Percentiles rank a stretch among this genome's conserved stretches.
Conservation (phyloP, 139 green algal species). For the Chlamydomonas urium region DNA sequence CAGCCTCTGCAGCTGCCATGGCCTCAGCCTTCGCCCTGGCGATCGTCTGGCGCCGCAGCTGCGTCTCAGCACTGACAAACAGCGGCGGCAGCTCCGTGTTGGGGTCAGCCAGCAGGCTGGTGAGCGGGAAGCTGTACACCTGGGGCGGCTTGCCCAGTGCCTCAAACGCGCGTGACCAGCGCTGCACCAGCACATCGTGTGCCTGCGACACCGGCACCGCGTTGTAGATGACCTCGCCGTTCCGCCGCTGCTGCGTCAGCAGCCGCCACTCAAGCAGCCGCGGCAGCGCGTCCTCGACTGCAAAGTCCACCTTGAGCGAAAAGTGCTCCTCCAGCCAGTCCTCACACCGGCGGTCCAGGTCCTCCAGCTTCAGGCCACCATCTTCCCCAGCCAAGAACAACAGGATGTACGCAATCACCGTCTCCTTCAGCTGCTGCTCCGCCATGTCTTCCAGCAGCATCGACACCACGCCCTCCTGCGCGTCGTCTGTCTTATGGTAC, state of each 20-base stretch:
- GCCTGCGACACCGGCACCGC: not conserved
- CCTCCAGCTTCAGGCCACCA: constrained; percentile 18
- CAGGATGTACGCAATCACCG: constrained; percentile 51
- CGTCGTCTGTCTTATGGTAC: constrained; percentile 53
- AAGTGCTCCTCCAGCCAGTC: constrained; percentile 36
- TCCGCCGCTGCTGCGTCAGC: constrained; percentile 12
- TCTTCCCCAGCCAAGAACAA: constrained; percentile 22
- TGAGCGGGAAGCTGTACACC: not conserved
- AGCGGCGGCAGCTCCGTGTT: not conserved
- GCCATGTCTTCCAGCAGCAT: constrained; percentile 62
- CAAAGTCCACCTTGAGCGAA: constrained; percentile 38
- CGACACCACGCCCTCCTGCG: constrained; percentile 48
- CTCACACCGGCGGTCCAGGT: constrained; percentile 40
- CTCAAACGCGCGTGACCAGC: not conserved
- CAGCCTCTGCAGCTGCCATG: too few relatives aligned
- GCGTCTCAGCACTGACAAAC: too few relatives aligned
- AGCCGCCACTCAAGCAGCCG: constrained; percentile 38
- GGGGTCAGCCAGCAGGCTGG: constrained; percentile 3
- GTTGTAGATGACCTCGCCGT: too few relatives aligned
- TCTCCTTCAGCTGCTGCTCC: constrained; percentile 52
- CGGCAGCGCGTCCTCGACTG: constrained; percentile 37
- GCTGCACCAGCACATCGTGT: not conserved
- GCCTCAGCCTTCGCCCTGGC: too few relatives aligned
- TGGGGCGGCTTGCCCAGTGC: not conserved
- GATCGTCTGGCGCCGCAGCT: too few relatives aligned